Percentiles rank a stretch among this genome's conserved stretches.
Conservation (phyloP, 139 green algal genomes). For the Chlorella sp. region DNA sequence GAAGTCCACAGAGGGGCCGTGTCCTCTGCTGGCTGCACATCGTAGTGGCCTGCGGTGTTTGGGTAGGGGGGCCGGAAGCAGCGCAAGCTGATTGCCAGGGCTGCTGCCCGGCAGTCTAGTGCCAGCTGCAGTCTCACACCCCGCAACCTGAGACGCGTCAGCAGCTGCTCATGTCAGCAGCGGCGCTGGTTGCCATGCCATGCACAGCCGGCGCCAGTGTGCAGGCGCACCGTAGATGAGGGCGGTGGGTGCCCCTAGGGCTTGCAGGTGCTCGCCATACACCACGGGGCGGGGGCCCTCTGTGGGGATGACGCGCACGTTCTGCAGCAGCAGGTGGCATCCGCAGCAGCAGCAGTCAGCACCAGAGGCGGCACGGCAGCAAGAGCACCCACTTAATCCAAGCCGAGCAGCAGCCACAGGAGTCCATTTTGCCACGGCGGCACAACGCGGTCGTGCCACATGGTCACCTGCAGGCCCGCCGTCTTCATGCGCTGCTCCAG, state of each 20-base stretch:
- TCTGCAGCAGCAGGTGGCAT: conserved; percentile 27
- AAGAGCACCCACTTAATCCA: not conserved
- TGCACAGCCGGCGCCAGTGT: too few species aligned
- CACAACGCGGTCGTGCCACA: too few species aligned
- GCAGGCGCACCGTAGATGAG: conserved; percentile 71
- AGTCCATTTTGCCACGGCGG: not conserved
- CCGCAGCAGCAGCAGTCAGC: too few species aligned
- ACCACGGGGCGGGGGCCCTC: conserved; percentile 65
- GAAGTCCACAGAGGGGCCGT: conserved; percentile 60
- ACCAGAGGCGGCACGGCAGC: not conserved
- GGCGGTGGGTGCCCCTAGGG: conserved; percentile 50
- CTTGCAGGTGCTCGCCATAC: conserved; percentile 67
- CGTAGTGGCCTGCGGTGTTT: conserved; percentile 57
- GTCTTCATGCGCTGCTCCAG: conserved; percentile 30
- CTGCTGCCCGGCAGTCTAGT: not conserved
- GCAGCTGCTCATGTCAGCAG: too few species aligned
- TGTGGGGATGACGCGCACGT: conserved; percentile 56
- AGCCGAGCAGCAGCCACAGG: not conserved
- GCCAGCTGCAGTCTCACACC: too few species aligned
- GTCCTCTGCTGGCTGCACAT: conserved; percentile 68
- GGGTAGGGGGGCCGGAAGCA: not conserved
- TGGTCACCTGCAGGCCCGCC: conserved; percentile 51
- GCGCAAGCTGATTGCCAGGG: not conserved
- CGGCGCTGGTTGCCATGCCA: too few species aligned
- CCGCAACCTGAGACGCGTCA: too few species aligned